A percentile compares a stretch with the other conserved stretches of the same genome.
Evolutionary conservation across 2,329 filamentous ascomycete species (phyloP).

Genomic region (Macroventuria anomochaeta): DNA sequence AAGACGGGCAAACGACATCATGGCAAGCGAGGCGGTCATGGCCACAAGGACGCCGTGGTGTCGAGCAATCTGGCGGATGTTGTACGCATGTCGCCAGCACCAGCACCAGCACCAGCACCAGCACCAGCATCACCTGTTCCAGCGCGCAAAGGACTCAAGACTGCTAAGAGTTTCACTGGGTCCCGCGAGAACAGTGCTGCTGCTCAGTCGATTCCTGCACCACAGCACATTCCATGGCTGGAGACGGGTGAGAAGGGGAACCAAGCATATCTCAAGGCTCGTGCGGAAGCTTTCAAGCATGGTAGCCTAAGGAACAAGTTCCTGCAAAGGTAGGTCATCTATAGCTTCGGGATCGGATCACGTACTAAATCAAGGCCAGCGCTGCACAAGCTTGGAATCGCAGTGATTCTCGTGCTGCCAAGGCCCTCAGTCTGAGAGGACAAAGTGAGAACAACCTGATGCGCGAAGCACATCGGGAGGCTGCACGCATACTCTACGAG

Average conservation of each 20-base stretch:
- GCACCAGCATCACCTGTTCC: constrained; percentile 71
- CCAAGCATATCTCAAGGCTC: constrained; percentile 91
- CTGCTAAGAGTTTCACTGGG: constrained; percentile 70
- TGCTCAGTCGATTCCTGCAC: constrained; percentile 82
- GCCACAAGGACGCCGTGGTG: constrained; percentile 59
- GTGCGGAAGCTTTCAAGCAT: constrained; percentile 95
- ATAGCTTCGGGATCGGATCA: background rate
- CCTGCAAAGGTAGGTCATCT: constrained; percentile 75
- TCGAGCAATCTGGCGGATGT: constrained; percentile 89
- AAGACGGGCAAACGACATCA: constrained; percentile 91
- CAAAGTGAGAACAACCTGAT: constrained; percentile 97
- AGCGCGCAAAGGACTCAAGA: constrained; percentile 65
- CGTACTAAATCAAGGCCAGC: constrained; percentile 57
- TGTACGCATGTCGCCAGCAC: constrained; percentile 92
- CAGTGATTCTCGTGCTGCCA: constrained; percentile 94
- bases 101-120: constrained; percentile 77
- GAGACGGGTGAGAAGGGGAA: constrained; percentile 92
- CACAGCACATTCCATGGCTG: constrained; percentile 94
- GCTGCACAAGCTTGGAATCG: constrained; percentile 98
- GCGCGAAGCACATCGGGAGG: constrained; percentile 95
- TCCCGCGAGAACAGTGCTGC: constrained; percentile 79
- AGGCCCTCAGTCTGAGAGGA: constrained; percentile 89
- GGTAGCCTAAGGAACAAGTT: constrained; percentile 97
- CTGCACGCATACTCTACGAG: constrained; percentile 89
- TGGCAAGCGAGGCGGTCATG: constrained; percentile 86